Base-by-base conservation (phyloP, 2,329 filamentous ascomycete species). In the Clarireedia hainanense region DNA sequence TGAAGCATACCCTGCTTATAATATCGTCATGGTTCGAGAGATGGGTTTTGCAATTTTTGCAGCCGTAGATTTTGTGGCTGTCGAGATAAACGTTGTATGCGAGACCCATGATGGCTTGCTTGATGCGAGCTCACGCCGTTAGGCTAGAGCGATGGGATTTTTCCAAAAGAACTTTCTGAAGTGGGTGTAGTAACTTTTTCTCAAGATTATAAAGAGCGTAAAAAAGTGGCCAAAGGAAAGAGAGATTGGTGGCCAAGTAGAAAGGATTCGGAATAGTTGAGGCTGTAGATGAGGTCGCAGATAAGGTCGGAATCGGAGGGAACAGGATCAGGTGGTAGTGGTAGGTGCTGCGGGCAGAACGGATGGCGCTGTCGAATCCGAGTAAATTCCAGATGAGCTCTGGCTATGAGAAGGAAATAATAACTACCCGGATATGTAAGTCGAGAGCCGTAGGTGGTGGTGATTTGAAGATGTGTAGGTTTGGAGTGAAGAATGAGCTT, bases 1-100 rank as follows among this genome's bases (percentile, higher is more conserved):
- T 34, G 27, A 30, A 20, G 73, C 86, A 68, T 76, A 97, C 92
- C 67, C 91, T 80, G 68, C 90, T 96, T 62, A 97, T 91, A 63
- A 99, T 96, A 68, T 96, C 91, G 65, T 97, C 91, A 66, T 95
- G 90, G 70, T 96, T 94, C 34, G 91, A 87, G 17, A 99, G 83
- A 70, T 99, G 94, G 6, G 94, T 89, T 73, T 96, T 96, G 84
- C 94, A 99, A 67, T 81, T 81, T 76, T 92, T 92, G 81, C 89
- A 96, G 63, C 89, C 91, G 72, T 94, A 95, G 69, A 96, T 92
- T 73, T 89, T 89, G 73, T 79, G 82, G 69, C 88, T 87, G 72
- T 85, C 89, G 62, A 96, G 85, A 72, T 96, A 96, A 59, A 88
- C 85, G 74, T 96, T 96, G 78, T 96, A 96, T 58, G 85, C 78